These are phyloP conservation scores for Trametes sp. DNA, from an alignment of 1,284 basidiomycete species.

Conservation along the genomic window DNA sequence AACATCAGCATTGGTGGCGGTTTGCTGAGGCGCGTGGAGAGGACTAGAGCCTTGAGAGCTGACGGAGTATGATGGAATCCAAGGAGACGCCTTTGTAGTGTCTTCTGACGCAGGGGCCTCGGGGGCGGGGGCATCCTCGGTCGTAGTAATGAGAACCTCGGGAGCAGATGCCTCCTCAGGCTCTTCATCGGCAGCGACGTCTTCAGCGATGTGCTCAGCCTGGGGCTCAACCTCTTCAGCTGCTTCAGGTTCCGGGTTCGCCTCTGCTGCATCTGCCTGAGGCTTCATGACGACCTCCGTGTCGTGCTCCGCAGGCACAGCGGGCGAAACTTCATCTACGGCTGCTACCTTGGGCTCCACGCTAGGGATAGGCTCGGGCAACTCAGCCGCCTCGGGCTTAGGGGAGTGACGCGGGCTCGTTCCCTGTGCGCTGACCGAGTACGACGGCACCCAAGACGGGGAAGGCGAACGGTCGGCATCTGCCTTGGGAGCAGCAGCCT, in stretches of 20 bases:
- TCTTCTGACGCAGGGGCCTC: slow-evolving; percentile 15
- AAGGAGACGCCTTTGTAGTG: slow-evolving; percentile 36
- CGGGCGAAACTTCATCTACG: not conserved
- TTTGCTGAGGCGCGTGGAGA: slow-evolving; percentile 27
- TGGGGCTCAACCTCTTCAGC: slow-evolving; percentile 7
- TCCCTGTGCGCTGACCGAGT: slow-evolving; percentile 23
- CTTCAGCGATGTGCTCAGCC: slow-evolving; percentile 4
- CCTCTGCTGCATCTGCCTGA: slow-evolving; percentile 13
- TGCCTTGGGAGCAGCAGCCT: slow-evolving; percentile 6
- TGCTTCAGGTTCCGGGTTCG: slow-evolving; percentile 1
- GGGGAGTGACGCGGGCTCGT: slow-evolving; percentile 22
- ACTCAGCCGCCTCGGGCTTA: slow-evolving; percentile 23
- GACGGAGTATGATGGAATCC: slow-evolving; percentile 35
- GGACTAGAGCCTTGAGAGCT: slow-evolving; percentile 29
- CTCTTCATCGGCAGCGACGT: slow-evolving; percentile 10
- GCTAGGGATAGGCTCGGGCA: slow-evolving; percentile 14
- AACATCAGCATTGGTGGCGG: slow-evolving; percentile 33
- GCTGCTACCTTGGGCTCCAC: not conserved
- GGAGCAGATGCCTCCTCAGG: slow-evolving; percentile 6
- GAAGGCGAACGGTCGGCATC: slow-evolving; percentile 26
- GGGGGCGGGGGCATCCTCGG: slow-evolving; percentile 9
- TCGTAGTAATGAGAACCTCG: slow-evolving; percentile 12
- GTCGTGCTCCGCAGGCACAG: not conserved
- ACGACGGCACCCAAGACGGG: slow-evolving; percentile 41
- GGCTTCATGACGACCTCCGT: not conserved